These are phyloP conservation scores for Carex sylvatica DNA, from an alignment of 202 grass and related monocot genomes.

Conservation along the genomic window DNA sequence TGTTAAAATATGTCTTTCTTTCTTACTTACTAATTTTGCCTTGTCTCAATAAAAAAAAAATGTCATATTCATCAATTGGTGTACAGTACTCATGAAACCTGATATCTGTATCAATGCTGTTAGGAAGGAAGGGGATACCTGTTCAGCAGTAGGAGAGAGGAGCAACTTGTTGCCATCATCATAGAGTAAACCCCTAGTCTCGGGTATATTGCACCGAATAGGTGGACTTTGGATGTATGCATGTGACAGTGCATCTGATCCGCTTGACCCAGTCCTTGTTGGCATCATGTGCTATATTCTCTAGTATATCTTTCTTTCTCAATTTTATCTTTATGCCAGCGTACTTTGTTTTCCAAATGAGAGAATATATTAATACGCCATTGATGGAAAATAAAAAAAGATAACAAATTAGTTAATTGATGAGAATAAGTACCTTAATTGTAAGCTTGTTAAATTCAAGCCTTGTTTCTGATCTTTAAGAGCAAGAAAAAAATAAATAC, in stretches of 20 bases:
- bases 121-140: constrained; percentile 33
- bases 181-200: constrained; percentile 70
- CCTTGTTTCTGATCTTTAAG: constrained; percentile 66
- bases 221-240: constrained; percentile 90
- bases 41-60: neutral
- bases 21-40: neutral
- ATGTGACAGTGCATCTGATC: constrained; percentile 65
- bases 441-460: constrained; percentile 38
- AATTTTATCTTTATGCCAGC: constrained; percentile 14
- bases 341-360: constrained; percentile 25
- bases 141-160: constrained; percentile 78
- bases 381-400: constrained; percentile 14
- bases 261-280: constrained; percentile 47
- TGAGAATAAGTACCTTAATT: constrained; percentile 28
- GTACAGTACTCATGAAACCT: neutral
- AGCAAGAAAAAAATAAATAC: constrained; percentile 22
- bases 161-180: constrained; percentile 91
- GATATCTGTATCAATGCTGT: neutral
- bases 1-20: neutral
- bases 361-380: constrained; percentile 28
- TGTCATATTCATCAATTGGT: neutral
- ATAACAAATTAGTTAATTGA: neutral
- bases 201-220: constrained; percentile 79
- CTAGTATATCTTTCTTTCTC: neutral
- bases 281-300: constrained; percentile 18